Base-by-base conservation (phyloP, 1,284 basidiomycete genomes). In the Ceraceosorus guamensis region DNA sequence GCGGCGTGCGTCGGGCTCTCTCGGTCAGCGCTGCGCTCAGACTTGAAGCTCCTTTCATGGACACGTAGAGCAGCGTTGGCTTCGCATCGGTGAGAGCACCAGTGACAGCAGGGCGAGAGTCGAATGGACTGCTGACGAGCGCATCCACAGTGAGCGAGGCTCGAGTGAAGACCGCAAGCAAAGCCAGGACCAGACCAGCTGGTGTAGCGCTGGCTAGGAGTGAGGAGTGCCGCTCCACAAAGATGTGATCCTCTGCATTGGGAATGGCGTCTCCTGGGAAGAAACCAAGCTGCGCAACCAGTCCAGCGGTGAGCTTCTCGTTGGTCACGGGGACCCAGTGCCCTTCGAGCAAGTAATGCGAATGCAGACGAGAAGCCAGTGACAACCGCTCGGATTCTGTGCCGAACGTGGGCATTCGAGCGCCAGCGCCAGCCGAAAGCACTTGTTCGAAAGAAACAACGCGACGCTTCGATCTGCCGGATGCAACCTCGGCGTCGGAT, bases 211-310 rank as follows among this genome's bases (percentile, higher is more conserved):
- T 18, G 6, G 39, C 44, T 3, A 6, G 8, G 14, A 55, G 33
- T 8, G 33, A 35, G 5, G 47, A 45, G 11, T 32, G 39, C 14
- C 33, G 49, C 30, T 68, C 69, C 31, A 70, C 56, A 16, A 71
- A 62, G 44, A 75, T 55, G 33, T 60, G 61, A 50, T 70, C 68
- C 18, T 50, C 14, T 1, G 53, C 43, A 44, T 37, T 59, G 6
- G 70, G 70, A 45, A 70, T 67, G 55, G 67, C 65, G 60, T 72
- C 70, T 6, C 67, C 65, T 5, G 68, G 63, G 63, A 66, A 72
- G 47, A 65, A 55, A 52, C 60, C 59, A 16, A 72, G 61, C 45
- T 71, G 67, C 5, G 70, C 53, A 2, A 67, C 69, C 47, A 71
- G 59, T 37, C 68, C 70, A 4, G 70, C 62, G 14, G 61, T 52